A percentile compares a stretch with the other conserved stretches of the same genome.
These are phyloP conservation scores for Penicillium glabrum DNA, from an alignment of 2,329 filamentous ascomycete species.

Conservation along the genomic window DNA sequence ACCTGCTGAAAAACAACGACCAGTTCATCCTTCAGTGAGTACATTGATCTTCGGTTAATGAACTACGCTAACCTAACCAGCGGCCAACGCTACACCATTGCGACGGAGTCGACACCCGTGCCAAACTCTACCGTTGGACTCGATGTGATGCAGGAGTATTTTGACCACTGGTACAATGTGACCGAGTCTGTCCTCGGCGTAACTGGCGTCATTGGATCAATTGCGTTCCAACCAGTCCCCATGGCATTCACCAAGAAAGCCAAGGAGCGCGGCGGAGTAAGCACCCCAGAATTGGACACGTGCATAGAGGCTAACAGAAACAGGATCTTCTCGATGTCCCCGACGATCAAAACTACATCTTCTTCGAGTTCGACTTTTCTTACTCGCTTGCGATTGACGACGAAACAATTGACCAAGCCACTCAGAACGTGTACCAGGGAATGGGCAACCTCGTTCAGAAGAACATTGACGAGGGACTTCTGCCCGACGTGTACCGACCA, in stretches of 20 bases:
- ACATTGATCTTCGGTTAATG: not conserved
- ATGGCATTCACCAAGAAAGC: constrained; percentile 33
- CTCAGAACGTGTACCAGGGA: constrained; percentile 39
- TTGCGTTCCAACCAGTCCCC: constrained; percentile 41
- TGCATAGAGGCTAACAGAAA: not conserved
- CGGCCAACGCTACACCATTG: constrained; percentile 42
- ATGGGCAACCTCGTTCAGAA: constrained; percentile 34
- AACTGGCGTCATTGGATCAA: constrained; percentile 29
- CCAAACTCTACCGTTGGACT: constrained; percentile 31
- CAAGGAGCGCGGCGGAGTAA: constrained; percentile 37
- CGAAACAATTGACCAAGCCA: constrained; percentile 39
- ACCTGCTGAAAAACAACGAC: constrained; percentile 48
- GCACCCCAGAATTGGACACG: constrained; percentile 10
- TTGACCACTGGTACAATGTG: constrained; percentile 35
- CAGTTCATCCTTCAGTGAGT: constrained; percentile 29
- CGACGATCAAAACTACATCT: constrained; percentile 42
- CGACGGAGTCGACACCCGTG: constrained; percentile 40
- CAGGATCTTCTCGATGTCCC: constrained; percentile 44
- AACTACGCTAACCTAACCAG: constrained; percentile 11
- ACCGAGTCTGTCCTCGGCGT: constrained; percentile 28
- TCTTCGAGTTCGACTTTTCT: constrained; percentile 48
- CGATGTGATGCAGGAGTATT: constrained; percentile 31
- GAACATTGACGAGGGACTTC: constrained; percentile 33
- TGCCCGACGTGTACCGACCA: constrained; percentile 44
- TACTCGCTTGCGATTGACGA: constrained; percentile 38